Evolutionary conservation across 495 filamentous ascomycete species (phyloP).

Genomic region (Penicillium atrosanguineum): DNA sequence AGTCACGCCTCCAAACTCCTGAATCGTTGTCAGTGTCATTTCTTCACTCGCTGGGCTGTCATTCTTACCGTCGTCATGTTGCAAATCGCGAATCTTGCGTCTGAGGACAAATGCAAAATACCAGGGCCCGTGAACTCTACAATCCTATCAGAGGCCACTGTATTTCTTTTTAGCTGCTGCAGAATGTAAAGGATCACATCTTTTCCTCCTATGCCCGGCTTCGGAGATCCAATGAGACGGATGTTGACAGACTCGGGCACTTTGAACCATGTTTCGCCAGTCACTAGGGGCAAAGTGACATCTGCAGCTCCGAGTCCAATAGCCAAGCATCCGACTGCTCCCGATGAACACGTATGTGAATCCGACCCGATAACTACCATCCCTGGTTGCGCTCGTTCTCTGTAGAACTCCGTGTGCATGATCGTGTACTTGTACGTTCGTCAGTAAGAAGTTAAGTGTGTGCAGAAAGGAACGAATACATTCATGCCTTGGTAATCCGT

Average conservation of each 20-base stretch:
- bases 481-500: conserved; percentile 47
- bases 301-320: conserved; percentile 48
- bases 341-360: conserved; percentile 48
- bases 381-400: conserved; percentile 44
- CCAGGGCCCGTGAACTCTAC: conserved; percentile 46
- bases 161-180: conserved; percentile 43
- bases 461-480: conserved; percentile 10
- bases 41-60: not conserved
- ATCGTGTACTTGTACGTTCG: conserved; percentile 37
- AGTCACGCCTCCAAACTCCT: conserved; percentile 48
- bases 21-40: too few species aligned
- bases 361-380: conserved; percentile 46
- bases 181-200: conserved; percentile 48
- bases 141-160: conserved; percentile 41
- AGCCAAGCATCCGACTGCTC: conserved; percentile 36
- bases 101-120: conserved; percentile 30
- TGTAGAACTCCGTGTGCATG: conserved; percentile 47
- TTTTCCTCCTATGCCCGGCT: conserved; percentile 44
- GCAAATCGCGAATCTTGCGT: conserved; percentile 46
- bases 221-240: conserved; percentile 29
- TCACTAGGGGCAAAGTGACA: conserved; percentile 42
- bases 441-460: not conserved
- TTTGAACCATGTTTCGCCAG: conserved; percentile 47
- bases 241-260: conserved; percentile 43
- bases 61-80: conserved; percentile 46